These are phyloP conservation scores for Tuber calosporum DNA, from an alignment of 495 filamentous ascomycete genomes.

Conservation along the genomic window DNA sequence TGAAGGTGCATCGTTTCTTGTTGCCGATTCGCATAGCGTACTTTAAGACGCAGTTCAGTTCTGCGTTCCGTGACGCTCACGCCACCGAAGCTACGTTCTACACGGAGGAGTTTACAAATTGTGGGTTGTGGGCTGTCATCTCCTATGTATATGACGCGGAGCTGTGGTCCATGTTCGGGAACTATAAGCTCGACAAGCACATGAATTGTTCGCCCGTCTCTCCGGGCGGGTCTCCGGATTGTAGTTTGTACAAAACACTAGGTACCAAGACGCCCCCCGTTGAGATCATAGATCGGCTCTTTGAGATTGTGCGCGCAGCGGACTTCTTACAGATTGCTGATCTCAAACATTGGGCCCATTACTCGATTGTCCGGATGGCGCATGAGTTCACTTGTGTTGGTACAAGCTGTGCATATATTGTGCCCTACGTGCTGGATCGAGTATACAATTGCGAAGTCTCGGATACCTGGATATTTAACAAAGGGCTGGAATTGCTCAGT, in stretches of 20 bases:
- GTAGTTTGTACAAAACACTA: conserved; percentile 9
- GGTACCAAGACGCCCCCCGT: conserved; percentile 10
- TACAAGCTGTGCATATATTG: conserved; percentile 21
- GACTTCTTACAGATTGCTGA: conserved; percentile 24
- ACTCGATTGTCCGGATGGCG: conserved; percentile 26
- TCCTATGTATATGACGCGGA: conserved; percentile 15
- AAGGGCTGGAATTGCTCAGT: not conserved
- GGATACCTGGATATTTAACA: conserved; percentile 32
- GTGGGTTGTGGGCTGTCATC: conserved; percentile 22
- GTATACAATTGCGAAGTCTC: conserved; percentile 24
- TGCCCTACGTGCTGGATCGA: conserved; percentile 24
- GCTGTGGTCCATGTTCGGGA: conserved; percentile 10
- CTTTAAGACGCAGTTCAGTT: conserved; percentile 27
- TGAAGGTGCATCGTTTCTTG: conserved; percentile 30
- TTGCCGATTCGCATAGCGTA: conserved; percentile 27
- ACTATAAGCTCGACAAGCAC: conserved; percentile 12
- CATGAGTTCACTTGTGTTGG: conserved; percentile 27
- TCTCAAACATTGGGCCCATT: conserved; percentile 33
- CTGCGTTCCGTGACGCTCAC: conserved; percentile 26
- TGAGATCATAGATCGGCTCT: conserved; percentile 26
- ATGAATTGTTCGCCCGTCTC: conserved; percentile 12
- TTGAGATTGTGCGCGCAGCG: conserved; percentile 29
- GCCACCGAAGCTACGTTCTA: conserved; percentile 23
- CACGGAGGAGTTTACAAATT: conserved; percentile 30
- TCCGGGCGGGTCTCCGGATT: conserved; percentile 1